These are phyloP conservation scores for Pelargonium nanum DNA, from an alignment of 345 rosid species.

Conservation along the genomic window DNA sequence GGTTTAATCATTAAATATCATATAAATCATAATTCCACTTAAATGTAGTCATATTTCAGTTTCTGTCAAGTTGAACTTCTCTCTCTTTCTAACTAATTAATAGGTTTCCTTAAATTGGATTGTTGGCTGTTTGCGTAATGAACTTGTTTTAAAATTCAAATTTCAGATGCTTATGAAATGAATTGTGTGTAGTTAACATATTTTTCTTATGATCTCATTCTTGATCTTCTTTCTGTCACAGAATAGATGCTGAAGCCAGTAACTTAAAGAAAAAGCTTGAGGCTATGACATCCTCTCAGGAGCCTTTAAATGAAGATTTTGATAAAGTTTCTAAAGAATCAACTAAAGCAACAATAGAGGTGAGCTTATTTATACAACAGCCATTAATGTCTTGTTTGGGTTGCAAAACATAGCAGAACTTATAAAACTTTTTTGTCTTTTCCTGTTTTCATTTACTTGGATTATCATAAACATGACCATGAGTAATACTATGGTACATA, in stretches of 20 bases:
- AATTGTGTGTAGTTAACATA: too few relatives aligned
- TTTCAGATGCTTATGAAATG: neutral
- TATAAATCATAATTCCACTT: too few relatives aligned
- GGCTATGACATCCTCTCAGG: conserved; percentile 26
- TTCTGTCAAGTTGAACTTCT: neutral
- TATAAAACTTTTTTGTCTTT: too few relatives aligned
- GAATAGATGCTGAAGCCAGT: conserved; percentile 73
- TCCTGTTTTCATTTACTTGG: neutral
- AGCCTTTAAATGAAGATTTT: conserved; percentile 28
- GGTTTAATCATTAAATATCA: too few relatives aligned
- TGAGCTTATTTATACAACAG: conserved; percentile 15
- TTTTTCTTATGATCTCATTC: neutral
- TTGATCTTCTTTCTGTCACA: conserved; percentile 23
- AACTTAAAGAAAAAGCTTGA: conserved; percentile 58
- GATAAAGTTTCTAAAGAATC: conserved; percentile 35
- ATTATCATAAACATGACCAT: neutral
- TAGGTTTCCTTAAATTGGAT: neutral
- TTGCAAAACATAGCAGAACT: too few relatives aligned
- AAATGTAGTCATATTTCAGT: too few relatives aligned
- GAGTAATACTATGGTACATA: neutral
- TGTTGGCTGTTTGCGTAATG: neutral
- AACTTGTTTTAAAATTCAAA: neutral
- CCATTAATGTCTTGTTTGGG: too few relatives aligned
- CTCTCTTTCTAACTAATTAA: neutral
- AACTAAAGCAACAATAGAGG: conserved; percentile 52